Evolutionary conservation across 768 basidiomycete species (phyloP), one percentile per base, ranked within the genome.

Genomic region (Auricularia auricula-judae): DNA sequence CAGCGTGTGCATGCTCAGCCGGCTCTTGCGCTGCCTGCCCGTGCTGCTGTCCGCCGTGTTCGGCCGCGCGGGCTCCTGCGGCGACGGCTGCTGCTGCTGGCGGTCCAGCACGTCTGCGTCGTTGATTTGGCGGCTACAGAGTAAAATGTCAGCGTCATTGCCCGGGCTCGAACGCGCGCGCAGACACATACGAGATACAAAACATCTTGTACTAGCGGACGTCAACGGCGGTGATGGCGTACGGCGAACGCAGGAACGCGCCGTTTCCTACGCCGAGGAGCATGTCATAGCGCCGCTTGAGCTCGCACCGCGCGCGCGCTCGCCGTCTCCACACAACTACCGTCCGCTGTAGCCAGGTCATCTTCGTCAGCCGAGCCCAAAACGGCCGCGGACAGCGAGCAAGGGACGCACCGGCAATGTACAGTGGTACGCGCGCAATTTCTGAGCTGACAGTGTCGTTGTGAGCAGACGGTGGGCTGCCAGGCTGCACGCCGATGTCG

Each of bases 201-300:
- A 79, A 91, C 80, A 88, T 84, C 72, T 82, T 80, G 63, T 91
- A 90, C 74, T 89, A 85, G 71, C 90, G 88, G 71, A 89, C 91
- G 60, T 88, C 81, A 69, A 89, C 86, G 7, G 86, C 86, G n/a
- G 89, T 91, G 69, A 91, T 89, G 44, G 85, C 85, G 71, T 86
- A 93, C 2, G 91, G 90, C 12, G 89, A 91, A 35, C 87, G 84
- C 11, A 85, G 78, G 66, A 58, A 84, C 79, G 39, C 66, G 44
- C 63, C 63, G 69, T 81, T 80, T 14, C 83, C 81, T 36, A 92
- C 87, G 12, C 89, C 86, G 43, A 84, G 73, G 53, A 81, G 76
- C 60, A 85, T 82, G 72, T 93, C 91, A 70, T 87, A 89, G 33
- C 82, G 80, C 69, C 80, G 80, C 80, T 93, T 93, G 63, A 93